phyloP scores from a whole-genome alignment of 75 land plant species.

The Cryptomeria japonica region DNA sequence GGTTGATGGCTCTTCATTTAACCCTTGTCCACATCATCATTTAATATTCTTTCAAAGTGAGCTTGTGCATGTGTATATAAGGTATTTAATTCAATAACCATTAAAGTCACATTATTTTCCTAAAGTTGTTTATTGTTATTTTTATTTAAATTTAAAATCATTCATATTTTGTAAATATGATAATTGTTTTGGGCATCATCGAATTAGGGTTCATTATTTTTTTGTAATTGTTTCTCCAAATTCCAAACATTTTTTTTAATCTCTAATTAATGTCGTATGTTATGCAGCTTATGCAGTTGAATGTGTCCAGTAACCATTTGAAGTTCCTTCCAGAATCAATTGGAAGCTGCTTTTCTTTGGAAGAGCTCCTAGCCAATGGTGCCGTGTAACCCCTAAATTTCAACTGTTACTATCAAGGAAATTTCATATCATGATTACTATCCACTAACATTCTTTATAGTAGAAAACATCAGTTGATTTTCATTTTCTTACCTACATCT shows the following conservation, averaged over 20 bases:
- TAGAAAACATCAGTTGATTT: not conserved
- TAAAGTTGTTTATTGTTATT: not conserved
- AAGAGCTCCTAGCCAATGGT: slow-evolving; percentile 94
- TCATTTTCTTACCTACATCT: not conserved
- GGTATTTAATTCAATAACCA: not conserved
- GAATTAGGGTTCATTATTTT: not conserved
- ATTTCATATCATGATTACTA: not conserved
- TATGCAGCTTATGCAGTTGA: slow-evolving; percentile 71
- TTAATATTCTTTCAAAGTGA: not conserved
- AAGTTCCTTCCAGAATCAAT: slow-evolving; percentile 80
- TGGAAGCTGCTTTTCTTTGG: slow-evolving; percentile 88
- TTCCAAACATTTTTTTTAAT: not conserved
- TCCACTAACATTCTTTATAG: not conserved
- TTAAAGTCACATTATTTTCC: not conserved
- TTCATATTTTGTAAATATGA: not conserved
- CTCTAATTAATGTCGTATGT: not conserved
- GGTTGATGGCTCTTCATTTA: no score
- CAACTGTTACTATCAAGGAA: not conserved
- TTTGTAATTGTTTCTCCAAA: not conserved
- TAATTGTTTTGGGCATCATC: not conserved
- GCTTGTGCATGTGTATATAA: not conserved
- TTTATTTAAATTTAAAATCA: not conserved
- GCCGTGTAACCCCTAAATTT: slow-evolving; percentile 3
- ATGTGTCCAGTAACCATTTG: slow-evolving; percentile 75
- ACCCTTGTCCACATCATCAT: no score